Evolutionary conservation across 371 early-diverging fungal genomes (phyloP).

Genomic region (Lichtheimia ornata): DNA sequence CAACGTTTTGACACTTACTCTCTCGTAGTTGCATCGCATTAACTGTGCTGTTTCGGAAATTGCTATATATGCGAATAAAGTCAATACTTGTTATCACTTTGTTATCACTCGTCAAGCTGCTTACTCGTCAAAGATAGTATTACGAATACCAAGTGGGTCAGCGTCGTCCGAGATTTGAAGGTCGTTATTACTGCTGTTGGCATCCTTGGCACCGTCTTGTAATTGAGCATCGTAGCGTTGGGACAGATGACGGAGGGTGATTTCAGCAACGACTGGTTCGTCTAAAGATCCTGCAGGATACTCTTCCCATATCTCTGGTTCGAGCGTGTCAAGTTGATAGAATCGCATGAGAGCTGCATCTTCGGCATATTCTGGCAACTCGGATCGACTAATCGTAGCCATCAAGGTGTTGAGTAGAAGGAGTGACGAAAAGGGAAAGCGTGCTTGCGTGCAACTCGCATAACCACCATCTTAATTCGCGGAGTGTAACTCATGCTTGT

Average conservation of each 20-base stretch:
- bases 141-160: conserved; percentile 47
- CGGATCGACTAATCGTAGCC: conserved; percentile 17
- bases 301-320: conserved; percentile 49
- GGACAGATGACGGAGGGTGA: conserved; percentile 39
- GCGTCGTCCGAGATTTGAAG: conserved; percentile 39
- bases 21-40: conserved; percentile 46
- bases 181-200: conserved; percentile 28
- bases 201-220: conserved; percentile 9
- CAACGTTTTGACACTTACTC: conserved; percentile 25
- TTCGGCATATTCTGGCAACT: conserved; percentile 50
- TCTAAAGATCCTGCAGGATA: conserved; percentile 23
- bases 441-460: too few relatives aligned
- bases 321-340: conserved; percentile 47
- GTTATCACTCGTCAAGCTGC: background rate
- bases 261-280: conserved; percentile 26
- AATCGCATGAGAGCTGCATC: conserved; percentile 50
- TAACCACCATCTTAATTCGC: too few relatives aligned
- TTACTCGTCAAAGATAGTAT: conserved; percentile 51
- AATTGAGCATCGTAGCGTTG: conserved; percentile 22
- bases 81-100: background rate
- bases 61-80: conserved; percentile 15
- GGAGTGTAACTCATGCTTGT: too few relatives aligned
- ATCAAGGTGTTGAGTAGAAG: too few relatives aligned
- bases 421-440: too few relatives aligned
- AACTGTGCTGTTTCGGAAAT: conserved; percentile 29